Evolutionary conservation across 2,329 filamentous ascomycete genomes (phyloP).

Genomic region (Fonsecaea nubica): DNA sequence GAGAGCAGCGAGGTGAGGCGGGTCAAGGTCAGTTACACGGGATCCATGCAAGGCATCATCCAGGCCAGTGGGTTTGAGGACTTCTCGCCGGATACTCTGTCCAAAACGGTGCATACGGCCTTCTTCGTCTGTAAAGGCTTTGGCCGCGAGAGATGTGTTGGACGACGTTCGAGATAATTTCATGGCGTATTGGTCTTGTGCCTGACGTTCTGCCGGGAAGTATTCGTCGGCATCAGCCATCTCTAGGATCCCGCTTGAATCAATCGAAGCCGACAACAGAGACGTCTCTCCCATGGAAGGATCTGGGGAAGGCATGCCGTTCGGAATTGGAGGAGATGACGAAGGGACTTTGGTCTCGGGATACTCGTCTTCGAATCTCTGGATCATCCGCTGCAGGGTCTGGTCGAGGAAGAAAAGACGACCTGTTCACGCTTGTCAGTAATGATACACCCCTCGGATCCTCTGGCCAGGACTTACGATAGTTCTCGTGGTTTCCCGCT

Average conservation of each 20-base stretch:
- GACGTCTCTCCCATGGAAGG: conserved; percentile 30
- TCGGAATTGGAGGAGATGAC: conserved; percentile 24
- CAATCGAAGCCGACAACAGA: conserved; percentile 29
- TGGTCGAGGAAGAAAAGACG: conserved; percentile 85
- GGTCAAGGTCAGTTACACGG: conserved; percentile 47
- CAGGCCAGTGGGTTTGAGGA: conserved; percentile 58
- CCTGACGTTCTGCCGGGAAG: conserved; percentile 46
- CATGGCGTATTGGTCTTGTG: conserved; percentile 51
- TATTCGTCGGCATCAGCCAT: conserved; percentile 33
- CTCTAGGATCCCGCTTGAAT: conserved; percentile 26
- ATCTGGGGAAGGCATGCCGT: conserved; percentile 31
- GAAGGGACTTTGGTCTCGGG: conserved; percentile 66
- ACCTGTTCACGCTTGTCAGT: conserved; percentile 55
- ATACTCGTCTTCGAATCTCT: conserved; percentile 94
- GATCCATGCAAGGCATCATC: conserved; percentile 48
- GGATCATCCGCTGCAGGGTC: conserved; percentile 88
- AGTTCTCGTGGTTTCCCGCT: conserved; percentile 74
- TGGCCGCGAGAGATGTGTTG: conserved; percentile 71
- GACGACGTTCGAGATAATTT: conserved; percentile 66
- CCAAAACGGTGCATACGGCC: conserved; percentile 72
- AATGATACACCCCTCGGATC: conserved; percentile 25
- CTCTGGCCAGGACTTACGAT: conserved; percentile 64
- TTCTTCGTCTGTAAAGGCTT: conserved; percentile 71
- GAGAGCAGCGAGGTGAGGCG: conserved; percentile 54
- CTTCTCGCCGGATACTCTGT: conserved; percentile 69